Conservation (phyloP, 192 early-diverging fungal genomes). For the Rhizophagus sp. region DNA sequence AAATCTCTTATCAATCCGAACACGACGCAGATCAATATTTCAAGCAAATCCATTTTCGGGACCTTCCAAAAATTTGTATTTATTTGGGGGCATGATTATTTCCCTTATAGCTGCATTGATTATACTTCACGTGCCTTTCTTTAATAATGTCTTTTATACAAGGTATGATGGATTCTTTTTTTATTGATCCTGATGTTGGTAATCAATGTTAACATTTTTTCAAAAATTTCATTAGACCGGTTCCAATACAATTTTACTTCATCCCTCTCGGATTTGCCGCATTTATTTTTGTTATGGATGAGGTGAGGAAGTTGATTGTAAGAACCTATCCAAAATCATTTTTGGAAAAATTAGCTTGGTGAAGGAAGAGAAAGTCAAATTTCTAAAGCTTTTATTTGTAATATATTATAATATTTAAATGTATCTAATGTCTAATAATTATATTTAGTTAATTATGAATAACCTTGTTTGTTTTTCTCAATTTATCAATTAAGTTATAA, state of each 20-base stretch:
- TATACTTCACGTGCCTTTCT: slow-evolving; percentile 53
- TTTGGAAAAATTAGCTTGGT: neutral
- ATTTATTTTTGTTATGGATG: slow-evolving; percentile 61
- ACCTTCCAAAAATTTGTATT: slow-evolving; percentile 54
- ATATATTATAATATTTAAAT: no score
- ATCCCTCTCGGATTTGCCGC: slow-evolving; percentile 58
- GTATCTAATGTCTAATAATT: no score
- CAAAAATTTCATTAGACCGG: slow-evolving; percentile 23
- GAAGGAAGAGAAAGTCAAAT: neutral
- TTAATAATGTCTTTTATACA: slow-evolving; percentile 61
- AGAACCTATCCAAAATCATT: neutral
- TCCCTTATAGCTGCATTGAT: slow-evolving; percentile 51
- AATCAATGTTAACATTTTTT: neutral
- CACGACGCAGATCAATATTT: slow-evolving; percentile 55
- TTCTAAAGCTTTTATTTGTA: no score
- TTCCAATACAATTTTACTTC: slow-evolving; percentile 68
- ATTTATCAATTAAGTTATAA: no score
- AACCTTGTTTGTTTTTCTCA: no score
- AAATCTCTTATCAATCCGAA: slow-evolving; percentile 57
- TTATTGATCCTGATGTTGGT: neutral
- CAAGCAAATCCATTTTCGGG: slow-evolving; percentile 64
- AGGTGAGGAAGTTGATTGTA: slow-evolving; percentile 62
- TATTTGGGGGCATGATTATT: slow-evolving; percentile 55
- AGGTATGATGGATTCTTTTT: neutral
- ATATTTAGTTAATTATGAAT: no score